These are phyloP conservation scores for Zygoascus biomembranicola DNA, from an alignment of 805 yeast genomes.

Conservation along the genomic window DNA sequence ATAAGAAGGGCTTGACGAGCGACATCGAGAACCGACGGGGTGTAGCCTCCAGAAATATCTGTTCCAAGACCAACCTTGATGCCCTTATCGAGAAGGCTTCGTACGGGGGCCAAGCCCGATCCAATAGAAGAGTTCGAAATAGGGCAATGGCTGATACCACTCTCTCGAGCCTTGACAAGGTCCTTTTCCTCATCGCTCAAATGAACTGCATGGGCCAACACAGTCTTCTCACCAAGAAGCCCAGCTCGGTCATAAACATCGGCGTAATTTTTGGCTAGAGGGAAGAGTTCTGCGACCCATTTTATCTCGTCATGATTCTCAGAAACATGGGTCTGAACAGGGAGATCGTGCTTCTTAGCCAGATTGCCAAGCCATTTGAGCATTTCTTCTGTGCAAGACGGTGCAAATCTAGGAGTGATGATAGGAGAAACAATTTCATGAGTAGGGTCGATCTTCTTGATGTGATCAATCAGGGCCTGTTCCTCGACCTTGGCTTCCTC, in stretches of 20 bases:
- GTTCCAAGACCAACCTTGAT: constrained; percentile 78
- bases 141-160: constrained; percentile 91
- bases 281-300: constrained; percentile 66
- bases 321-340: constrained; percentile 84
- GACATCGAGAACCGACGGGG: constrained; percentile 53
- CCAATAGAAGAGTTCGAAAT: constrained; percentile 80
- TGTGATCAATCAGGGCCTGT: constrained; percentile 46
- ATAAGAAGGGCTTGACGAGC: constrained; percentile 67
- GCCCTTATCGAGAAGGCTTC: constrained; percentile 53
- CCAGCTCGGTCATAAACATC: constrained; percentile 64
- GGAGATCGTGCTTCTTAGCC: constrained; percentile 40
- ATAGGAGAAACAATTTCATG: constrained; percentile 58
- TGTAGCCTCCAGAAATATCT: constrained; percentile 71
- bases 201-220: constrained; percentile 86
- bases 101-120: constrained; percentile 82
- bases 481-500: constrained; percentile 48
- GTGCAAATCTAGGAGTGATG: constrained; percentile 90
- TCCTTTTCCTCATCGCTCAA: constrained; percentile 55
- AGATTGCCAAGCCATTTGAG: constrained; percentile 56
- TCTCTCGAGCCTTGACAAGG: constrained; percentile 42
- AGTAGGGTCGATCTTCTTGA: constrained; percentile 44
- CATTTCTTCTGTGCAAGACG: constrained; percentile 63
- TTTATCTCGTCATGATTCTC: constrained; percentile 72
- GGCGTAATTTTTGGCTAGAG: constrained; percentile 60
- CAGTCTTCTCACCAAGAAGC: constrained; percentile 56